Evolutionary conservation across 306 rosid genomes (phyloP), one percentile per base, ranked within the genome.

Genomic region (Hippophae rhamnoides): DNA sequence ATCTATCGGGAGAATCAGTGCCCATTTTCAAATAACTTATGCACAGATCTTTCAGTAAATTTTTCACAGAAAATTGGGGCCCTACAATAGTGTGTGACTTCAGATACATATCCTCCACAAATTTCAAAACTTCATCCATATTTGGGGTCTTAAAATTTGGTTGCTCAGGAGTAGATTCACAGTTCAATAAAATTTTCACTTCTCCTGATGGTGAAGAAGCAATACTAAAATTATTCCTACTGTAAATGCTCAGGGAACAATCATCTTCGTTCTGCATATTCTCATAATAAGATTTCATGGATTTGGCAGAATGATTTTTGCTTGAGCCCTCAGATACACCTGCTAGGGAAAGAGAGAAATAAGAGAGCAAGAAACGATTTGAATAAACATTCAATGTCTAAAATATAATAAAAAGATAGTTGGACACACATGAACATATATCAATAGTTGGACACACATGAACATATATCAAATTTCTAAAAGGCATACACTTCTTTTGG

Each of bases 91-190:
- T 52, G 47, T 40, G 44, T 50, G 57, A 10, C 14, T 59, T 57
- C 41, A 67, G 63, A 64, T 79, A 68, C 53, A 67, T 75, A 53
- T 71, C 78, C 68, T 79, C 80, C 70, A 74, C 44, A 53, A 69
- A 60, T 60, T 60, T 71, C 71, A 75, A 46, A 31, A 79, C 77
- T 64, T 46, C 58, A 52, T 61, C 67, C 10, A 47, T 7, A 9
- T 13, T 47, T 47, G 50, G 50, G 5, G 13, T 47, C 9, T 47
- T 10, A 13, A 47, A 47, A 13, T 47, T 47, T 47, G 13, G 7
- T 47, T 8, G 9, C 13, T 13, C 50, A 47, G 13, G 50, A 9
- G 50, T 13, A 6, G 50, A 47, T 10, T 47, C 50, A 13, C 50
- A 47, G 3, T 47, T 47, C 11, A 47, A 47, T 13, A 47, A 47